A percentile compares a stretch with the other conserved stretches of the same genome.
Evolutionary conservation across 164 flowering plant species (phyloP).

Genomic region (Vitis riparia): DNA sequence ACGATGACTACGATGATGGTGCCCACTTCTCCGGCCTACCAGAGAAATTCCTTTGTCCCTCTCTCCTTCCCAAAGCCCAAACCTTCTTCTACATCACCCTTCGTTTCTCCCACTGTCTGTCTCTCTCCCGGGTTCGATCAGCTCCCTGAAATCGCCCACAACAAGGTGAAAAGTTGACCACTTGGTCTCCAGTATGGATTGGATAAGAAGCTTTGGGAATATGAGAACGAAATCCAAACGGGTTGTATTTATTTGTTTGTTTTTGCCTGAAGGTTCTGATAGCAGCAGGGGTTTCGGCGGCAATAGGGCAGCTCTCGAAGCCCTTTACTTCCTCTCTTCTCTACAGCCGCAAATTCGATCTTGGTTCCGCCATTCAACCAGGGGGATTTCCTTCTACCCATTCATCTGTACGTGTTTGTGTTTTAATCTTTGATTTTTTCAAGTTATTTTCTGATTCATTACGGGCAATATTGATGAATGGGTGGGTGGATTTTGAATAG

Average conservation of each 20-base stretch:
- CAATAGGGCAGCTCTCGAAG: slow-evolving; percentile 77
- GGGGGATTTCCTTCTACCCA: slow-evolving; percentile 96
- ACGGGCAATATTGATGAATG: no score
- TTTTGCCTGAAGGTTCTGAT: slow-evolving; percentile 47
- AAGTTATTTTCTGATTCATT: neutral
- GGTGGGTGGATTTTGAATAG: slow-evolving; percentile 26
- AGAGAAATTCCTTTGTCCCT: no score
- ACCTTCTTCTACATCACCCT: no score
- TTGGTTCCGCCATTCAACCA: slow-evolving; percentile 44
- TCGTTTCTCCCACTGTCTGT: no score
- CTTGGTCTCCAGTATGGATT: no score
- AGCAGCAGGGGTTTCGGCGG: slow-evolving; percentile 63
- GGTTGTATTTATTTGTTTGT: neutral
- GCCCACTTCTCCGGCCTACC: no score
- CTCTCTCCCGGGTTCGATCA: no score
- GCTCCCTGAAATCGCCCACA: slow-evolving; percentile 17
- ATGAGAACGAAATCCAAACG: no score
- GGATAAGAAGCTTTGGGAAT: no score
- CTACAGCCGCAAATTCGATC: slow-evolving; percentile 54
- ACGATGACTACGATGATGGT: no score
- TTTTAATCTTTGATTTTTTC: neutral
- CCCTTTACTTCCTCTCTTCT: slow-evolving; percentile 65
- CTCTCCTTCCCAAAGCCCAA: no score
- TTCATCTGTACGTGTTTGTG: slow-evolving; percentile 58
- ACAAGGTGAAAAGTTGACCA: slow-evolving; percentile 21